Base-by-base conservation (phyloP, 306 rosid genomes). In the Macrotyloma uniflorum region DNA sequence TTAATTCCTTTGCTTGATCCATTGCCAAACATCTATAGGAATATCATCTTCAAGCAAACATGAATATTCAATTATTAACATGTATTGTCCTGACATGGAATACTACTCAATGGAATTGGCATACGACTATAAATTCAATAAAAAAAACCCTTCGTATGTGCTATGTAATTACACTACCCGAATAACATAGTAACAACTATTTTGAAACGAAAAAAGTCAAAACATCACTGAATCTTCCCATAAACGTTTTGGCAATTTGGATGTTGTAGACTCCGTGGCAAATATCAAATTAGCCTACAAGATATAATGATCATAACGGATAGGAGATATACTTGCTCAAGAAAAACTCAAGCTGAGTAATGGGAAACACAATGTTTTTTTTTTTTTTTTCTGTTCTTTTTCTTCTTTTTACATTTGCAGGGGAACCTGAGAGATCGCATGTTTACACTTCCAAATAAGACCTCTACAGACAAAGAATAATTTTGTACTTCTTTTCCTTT, bases 401-500 rank as follows among this genome's bases (percentile, higher is more conserved):
- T 30, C 20, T 47, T 54, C 54, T 84, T 72, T 84, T 49, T 73
- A 79, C 82, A 83, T 78, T 88, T 85, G 58, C 87, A 86, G 87
- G 63, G 75, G 72, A 83, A 71, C 74, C 88, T 85, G 93, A 89
- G 93, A 88, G 96, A 92, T 87, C 95, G 80, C 23, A 72, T 90
- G 96, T 86, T 85, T 84, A 90, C 97, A 90, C 83, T 95, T 79
- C 69, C 86, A 83, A 80, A 88, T 83, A 78, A 65, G 91, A 88
- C 82, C 93, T 87, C 90, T 46, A 89, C 87, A 75, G 89, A 72
- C 76, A 84, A 84, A 86, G 72, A 85, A 83, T 58, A 67, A 86
- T 67, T 85, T 64, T 79, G 82, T 82, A 76, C 30, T 28, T 85
- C 54, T 76, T 81, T 80, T 61, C 5, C 16, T 23, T 26, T 49